Evolutionary conservation across 768 basidiomycete species (phyloP).

Genomic region (Lactifluus echinatus): DNA sequence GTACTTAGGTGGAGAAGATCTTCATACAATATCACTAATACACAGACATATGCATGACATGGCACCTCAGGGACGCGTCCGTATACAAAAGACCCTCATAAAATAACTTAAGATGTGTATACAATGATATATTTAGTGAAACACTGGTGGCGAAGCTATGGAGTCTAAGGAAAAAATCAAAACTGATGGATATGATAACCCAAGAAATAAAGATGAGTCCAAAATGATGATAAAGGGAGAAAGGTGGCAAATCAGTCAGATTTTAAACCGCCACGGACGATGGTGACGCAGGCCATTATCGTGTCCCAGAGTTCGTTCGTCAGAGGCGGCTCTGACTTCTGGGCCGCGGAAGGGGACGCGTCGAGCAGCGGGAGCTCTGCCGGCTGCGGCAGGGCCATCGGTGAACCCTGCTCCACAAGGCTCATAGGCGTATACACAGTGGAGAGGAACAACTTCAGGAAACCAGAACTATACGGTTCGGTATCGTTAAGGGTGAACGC

Average conservation of each 20-base stretch:
- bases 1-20: too few species aligned
- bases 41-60: too few species aligned
- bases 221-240: not conserved
- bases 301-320: slow-evolving; percentile 27
- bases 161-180: not conserved
- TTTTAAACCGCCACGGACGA: slow-evolving; percentile 19
- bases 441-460: slow-evolving; percentile 51
- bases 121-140: not conserved
- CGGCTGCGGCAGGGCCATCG: not conserved
- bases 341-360: not conserved
- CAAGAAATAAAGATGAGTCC: not conserved
- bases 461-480: slow-evolving; percentile 37
- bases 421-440: slow-evolving; percentile 41
- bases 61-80: too few species aligned
- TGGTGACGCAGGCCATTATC: slow-evolving; percentile 25
- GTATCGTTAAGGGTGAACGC: slow-evolving; percentile 35
- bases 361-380: not conserved
- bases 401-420: slow-evolving; percentile 39
- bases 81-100: too few species aligned
- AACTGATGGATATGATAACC: not conserved
- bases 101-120: too few species aligned
- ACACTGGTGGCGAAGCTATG: not conserved
- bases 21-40: not conserved
- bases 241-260: not conserved
- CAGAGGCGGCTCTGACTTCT: not conserved